phyloP scores from a whole-genome alignment of 2,329 filamentous ascomycete species.

The Lizonia empirigonia region DNA sequence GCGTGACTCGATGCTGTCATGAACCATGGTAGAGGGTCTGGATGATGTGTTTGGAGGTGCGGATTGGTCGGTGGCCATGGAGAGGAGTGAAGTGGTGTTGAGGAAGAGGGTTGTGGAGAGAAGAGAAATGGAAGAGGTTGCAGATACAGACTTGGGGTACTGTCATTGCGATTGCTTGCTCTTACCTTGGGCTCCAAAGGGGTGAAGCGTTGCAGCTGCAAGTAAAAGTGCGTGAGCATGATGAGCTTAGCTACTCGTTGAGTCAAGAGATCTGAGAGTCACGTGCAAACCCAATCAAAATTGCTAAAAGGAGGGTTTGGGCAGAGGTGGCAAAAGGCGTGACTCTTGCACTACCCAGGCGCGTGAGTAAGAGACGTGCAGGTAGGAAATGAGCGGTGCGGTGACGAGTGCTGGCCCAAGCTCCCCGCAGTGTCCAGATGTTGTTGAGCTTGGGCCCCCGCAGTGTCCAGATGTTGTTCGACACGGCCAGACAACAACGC shows the following conservation, averaged over 20 bases:
- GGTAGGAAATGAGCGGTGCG: too few species aligned
- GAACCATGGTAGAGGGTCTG: neutral
- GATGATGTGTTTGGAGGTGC: neutral
- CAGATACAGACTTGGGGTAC: neutral
- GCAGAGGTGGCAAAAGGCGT: too few species aligned
- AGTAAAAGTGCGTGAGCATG: neutral
- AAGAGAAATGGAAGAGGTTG: neutral
- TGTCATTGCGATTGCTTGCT: neutral
- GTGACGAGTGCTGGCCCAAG: too few species aligned
- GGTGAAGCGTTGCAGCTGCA: too few species aligned
- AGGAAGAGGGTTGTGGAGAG: neutral
- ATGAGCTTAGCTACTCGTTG: too few species aligned
- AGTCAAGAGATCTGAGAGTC: too few species aligned
- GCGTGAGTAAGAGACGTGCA: too few species aligned
- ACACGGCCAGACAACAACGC: conserved; percentile 24
- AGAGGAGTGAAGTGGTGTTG: neutral
- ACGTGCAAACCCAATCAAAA: too few species aligned
- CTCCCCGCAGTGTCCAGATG: too few species aligned
- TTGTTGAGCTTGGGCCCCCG: too few species aligned
- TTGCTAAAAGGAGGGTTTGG: too few species aligned
- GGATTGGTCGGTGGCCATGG: neutral
- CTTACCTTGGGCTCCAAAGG: neutral
- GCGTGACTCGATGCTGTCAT: neutral
- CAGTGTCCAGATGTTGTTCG: conserved; percentile 12
- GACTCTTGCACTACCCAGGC: too few species aligned